Conservation (phyloP, 495 filamentous ascomycete genomes). For the Xanthoparmelia taractica region DNA sequence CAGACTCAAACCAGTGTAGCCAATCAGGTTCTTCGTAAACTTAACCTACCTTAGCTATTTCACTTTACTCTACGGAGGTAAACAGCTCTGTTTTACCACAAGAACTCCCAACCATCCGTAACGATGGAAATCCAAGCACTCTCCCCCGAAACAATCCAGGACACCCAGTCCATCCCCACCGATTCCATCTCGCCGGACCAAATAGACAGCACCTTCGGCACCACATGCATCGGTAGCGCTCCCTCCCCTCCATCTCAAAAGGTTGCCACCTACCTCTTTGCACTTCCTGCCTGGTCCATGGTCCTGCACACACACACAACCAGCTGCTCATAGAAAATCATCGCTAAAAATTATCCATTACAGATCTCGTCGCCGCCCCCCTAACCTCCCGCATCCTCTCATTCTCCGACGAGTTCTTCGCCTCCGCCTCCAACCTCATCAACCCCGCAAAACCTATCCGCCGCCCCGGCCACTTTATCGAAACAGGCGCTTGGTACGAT, state of each 20-base stretch:
- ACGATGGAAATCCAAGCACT: conserved; percentile 26
- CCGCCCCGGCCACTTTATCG: conserved; percentile 73
- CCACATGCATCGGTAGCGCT: conserved; percentile 54
- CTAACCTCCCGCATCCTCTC: conserved; percentile 68
- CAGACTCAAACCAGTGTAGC: too few relatives aligned
- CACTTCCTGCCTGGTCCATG: background rate
- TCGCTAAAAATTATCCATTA: conserved; percentile 13
- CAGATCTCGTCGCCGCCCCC: conserved; percentile 66
- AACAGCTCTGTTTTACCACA: too few relatives aligned
- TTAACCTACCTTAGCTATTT: background rate
- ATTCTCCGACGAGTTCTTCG: conserved; percentile 86
- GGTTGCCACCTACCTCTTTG: background rate
- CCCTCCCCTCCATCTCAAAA: background rate
- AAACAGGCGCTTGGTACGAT: conserved; percentile 88
- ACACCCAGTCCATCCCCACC: conserved; percentile 15
- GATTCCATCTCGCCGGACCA: conserved; percentile 39
- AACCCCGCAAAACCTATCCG: conserved; percentile 67
- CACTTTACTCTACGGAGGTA: too few relatives aligned
- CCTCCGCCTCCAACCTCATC: conserved; percentile 69
- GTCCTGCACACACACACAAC: conserved; percentile 1
- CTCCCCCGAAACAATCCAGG: conserved; percentile 24
- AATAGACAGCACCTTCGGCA: conserved; percentile 66
- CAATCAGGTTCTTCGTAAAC: too few relatives aligned
- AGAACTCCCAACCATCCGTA: background rate
- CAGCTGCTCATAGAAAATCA: conserved; percentile 6